Conservation (phyloP, 257 asterid genomes). For the Gentiana dahurica region DNA sequence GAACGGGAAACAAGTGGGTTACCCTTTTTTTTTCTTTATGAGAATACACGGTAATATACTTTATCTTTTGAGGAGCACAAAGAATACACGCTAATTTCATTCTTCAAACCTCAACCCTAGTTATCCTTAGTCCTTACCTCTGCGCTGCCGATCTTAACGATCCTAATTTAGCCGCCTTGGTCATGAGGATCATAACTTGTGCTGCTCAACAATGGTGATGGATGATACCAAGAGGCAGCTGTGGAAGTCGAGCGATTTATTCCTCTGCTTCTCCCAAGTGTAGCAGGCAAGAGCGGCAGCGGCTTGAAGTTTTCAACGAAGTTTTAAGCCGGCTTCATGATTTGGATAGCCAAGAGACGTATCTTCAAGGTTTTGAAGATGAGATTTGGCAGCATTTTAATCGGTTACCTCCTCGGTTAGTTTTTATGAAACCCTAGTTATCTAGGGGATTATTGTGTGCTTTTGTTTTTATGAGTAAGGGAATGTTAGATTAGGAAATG, state of each 20-base stretch:
- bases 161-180: no score
- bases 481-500: neutral
- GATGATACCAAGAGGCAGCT: constrained; percentile 27
- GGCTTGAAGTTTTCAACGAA: constrained; percentile 29
- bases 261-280: constrained; percentile 27
- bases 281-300: constrained; percentile 21
- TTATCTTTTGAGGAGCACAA: no score
- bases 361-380: constrained; percentile 40
- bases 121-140: no score
- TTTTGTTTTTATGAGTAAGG: neutral
- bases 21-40: no score
- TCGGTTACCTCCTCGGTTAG: constrained; percentile 38
- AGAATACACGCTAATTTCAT: no score
- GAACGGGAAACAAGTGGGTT: no score
- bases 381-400: constrained; percentile 47
- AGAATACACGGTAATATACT: no score
- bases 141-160: no score
- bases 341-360: constrained; percentile 29
- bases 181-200: no score
- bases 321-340: constrained; percentile 33
- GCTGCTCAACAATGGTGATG: constrained; percentile 9
- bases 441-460: neutral
- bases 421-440: constrained; percentile 15
- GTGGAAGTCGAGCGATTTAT: constrained; percentile 38
- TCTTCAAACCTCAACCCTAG: no score